Base-by-base conservation (phyloP, 2,329 filamentous ascomycete genomes). In the Diaporthe sp. region DNA sequence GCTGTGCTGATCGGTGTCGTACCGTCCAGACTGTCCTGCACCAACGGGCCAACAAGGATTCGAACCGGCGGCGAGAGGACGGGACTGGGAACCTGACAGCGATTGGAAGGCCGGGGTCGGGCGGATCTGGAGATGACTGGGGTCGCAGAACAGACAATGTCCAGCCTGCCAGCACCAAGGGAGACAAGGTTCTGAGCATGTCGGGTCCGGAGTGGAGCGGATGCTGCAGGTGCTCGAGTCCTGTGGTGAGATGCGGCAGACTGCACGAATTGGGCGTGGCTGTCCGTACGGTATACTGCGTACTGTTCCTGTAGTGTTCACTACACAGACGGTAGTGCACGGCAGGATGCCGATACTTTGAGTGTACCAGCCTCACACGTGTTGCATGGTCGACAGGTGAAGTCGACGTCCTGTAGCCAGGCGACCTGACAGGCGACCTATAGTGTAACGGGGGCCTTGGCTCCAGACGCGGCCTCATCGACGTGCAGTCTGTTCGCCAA, bases 161-260 rank as follows among this genome's bases (percentile, higher is more conserved):
- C 15, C 25, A 28, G 19, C 15, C 34, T 53, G 34, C 49, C 65
- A 53, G 65, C 65, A 39, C 65, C 65, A 51, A 68, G 7, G 49
- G 13, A 55, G 65, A 39, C 65, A 68, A 69, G 49, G 65, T 55
- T 55, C 37, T 53, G 65, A 17, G 65, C 65, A 55, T 22, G 65
- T 69, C 34, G 65, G 22, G 46, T 55, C 65, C 46, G 49, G 46
- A 42, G 65, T 69, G 65, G 65, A 69, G 46, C 49, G 65, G 65
- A 19, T 39, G 31, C 65, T 68, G 65, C 65, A 68, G 65, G 65
- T 53, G 65, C 31, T 68, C 49, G 65, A 53, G 65, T 69, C 34
- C 65, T 55, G 65, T 69, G 65, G 49, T 69, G 65, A 55, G 65
- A 69, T 53, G 65, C 65, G 65, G 65, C 65, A 68, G 46, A 68